phyloP scores from a whole-genome alignment of 345 rosid genomes.

The Nasturtium officinale region DNA sequence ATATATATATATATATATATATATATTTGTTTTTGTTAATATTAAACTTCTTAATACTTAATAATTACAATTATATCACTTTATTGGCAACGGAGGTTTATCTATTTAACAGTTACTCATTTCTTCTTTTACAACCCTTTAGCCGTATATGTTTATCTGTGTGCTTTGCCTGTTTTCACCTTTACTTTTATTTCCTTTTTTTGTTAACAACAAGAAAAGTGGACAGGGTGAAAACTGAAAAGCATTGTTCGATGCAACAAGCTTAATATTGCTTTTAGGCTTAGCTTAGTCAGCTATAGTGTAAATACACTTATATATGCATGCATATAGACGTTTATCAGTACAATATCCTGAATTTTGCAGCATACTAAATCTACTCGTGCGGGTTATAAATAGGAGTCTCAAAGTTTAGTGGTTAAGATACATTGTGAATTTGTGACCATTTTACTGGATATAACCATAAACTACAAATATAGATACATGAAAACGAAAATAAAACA shows the following conservation, averaged over 20 bases:
- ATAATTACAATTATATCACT: neutral
- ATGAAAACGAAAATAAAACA: neutral
- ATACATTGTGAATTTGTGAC: neutral
- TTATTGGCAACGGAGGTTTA: neutral
- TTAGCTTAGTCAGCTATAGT: neutral
- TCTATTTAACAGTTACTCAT: neutral
- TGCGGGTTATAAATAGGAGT: neutral
- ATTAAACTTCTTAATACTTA: neutral
- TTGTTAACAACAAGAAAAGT: neutral
- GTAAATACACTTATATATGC: neutral
- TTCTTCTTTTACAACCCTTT: neutral
- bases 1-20: neutral
- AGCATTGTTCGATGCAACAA: neutral
- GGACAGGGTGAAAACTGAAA: neutral
- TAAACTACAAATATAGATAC: neutral
- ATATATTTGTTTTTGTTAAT: neutral
- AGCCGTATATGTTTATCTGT: neutral
- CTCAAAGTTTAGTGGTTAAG: neutral
- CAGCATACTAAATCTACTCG: neutral
- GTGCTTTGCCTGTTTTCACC: neutral
- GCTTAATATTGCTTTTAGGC: neutral
- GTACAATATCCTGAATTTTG: neutral
- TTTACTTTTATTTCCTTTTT: neutral
- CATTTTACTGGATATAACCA: neutral
- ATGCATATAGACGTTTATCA: neutral